Base-by-base conservation (phyloP, 306 rosid genomes). In the Rosa chinensis region DNA sequence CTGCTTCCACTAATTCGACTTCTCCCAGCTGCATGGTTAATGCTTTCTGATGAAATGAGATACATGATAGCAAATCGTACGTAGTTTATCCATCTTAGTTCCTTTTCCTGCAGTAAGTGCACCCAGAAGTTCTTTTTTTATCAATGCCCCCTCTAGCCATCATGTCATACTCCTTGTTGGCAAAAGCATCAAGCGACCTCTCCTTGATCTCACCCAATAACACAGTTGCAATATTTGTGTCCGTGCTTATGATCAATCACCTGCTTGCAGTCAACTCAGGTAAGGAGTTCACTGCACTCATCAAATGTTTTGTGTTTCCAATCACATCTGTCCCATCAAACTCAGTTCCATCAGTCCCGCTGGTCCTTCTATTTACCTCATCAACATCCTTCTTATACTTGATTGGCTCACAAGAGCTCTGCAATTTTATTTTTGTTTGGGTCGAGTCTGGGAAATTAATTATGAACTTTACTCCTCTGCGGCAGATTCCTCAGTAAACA, bases 121-220 rank as follows among this genome's bases (percentile, higher is more conserved):
- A 55, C 80, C 81, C 59, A 90, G 68, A 55, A 95, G 97, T 66
- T 95, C 99, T 25, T n/a, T 56, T 82, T 44, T 97, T 86, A 74
- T 92, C 98, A 75, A 93, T 88, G n/a, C 90, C 88, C n/a, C 99
- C 97, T 88, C 97, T 87, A 66, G 86, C 85, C 90, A 95, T 88
- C 95, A 95, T 92, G 79, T 92, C 99, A 75, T 90, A 85, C 88
- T 92, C 99, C 93, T 89, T 95, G 86, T 90, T 90, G 0, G 97
- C 92, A 89, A 85, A 95, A 9, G 97, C 89, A 89, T 95, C 98
- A 44, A 95, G 93, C 20, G 94, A 89, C 80, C 99, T 89, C 79
- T 91, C 98, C 91, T 93, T 95, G 84, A 95, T 95, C 88, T 95
- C 96, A 32, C 97, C 93, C 95, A 95, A 87, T 89, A 95, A 83